A percentile compares a stretch with the other conserved stretches of the same genome.
phyloP scores from a whole-genome alignment of 1,139 yeast genomes.

The Meyerozyma smithsonii region DNA sequence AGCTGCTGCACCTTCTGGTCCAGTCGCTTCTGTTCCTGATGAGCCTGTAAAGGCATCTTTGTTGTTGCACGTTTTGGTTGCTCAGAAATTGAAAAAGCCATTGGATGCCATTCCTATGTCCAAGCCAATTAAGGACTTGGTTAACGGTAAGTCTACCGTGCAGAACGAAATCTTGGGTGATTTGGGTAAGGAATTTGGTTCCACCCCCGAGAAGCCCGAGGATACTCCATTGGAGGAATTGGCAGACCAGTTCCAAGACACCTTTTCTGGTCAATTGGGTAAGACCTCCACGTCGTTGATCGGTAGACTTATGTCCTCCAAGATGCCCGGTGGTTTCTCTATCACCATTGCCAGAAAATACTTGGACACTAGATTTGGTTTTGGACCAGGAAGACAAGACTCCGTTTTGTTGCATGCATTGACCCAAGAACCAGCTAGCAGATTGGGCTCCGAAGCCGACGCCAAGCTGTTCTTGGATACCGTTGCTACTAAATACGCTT shows the following conservation, averaged over 20 bases:
- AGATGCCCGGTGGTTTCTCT: slow-evolving; percentile 99
- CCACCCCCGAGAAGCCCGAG: slow-evolving; percentile 98
- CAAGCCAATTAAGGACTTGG: slow-evolving; percentile 93
- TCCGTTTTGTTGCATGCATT: slow-evolving; percentile 77
- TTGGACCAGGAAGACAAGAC: slow-evolving; percentile 92
- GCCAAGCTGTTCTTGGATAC: slow-evolving; percentile 87
- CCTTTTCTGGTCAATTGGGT: slow-evolving; percentile 84
- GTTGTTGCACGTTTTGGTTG: slow-evolving; percentile 83
- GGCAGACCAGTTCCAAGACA: slow-evolving; percentile 91
- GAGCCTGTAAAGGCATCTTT: slow-evolving; percentile 84
- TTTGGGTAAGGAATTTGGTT: slow-evolving; percentile 94
- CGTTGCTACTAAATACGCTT: slow-evolving; percentile 79
- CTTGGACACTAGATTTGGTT: slow-evolving; percentile 85
- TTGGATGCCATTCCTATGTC: slow-evolving; percentile 80
- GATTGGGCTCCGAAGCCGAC: slow-evolving; percentile 81
- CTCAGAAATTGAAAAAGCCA: slow-evolving; percentile 90
- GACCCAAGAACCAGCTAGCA: slow-evolving; percentile 84
- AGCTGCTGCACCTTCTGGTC: slow-evolving; percentile 61
- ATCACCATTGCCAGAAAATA: slow-evolving; percentile 88
- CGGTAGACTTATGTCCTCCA: slow-evolving; percentile 88
- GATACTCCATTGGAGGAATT: slow-evolving; percentile 94
- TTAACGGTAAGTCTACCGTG: slow-evolving; percentile 96
- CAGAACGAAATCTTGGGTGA: slow-evolving; percentile 98
- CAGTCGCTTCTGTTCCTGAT: slow-evolving; percentile 81
- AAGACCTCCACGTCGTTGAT: slow-evolving; percentile 86